Percentiles rank a stretch among this genome's conserved stretches.
phyloP scores from a whole-genome alignment of 2,329 filamentous ascomycete species.

The Albophoma yamanashiensis region DNA sequence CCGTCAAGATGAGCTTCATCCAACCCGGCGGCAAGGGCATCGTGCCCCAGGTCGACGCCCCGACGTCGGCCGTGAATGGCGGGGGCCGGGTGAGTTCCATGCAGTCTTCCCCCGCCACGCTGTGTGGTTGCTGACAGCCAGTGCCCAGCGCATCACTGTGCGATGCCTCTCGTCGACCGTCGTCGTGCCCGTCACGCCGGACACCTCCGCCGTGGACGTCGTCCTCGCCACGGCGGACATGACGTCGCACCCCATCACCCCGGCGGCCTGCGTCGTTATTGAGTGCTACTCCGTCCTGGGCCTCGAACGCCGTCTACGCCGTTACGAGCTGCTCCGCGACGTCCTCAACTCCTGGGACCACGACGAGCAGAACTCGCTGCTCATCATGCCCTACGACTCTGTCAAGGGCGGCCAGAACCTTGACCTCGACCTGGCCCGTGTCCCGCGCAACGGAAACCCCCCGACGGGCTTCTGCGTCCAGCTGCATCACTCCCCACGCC shows the following conservation, averaged over 20 bases:
- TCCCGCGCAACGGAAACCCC: slow-evolving; percentile 44
- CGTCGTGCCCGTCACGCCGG: slow-evolving; percentile 59
- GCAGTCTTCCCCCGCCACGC: background rate
- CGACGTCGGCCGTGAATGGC: slow-evolving; percentile 69
- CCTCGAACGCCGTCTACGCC: slow-evolving; percentile 70
- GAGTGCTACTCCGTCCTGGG: slow-evolving; percentile 69
- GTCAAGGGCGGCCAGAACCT: slow-evolving; percentile 33
- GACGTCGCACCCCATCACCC: slow-evolving; percentile 53
- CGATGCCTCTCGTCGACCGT: slow-evolving; percentile 61
- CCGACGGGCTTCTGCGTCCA: slow-evolving; percentile 59
- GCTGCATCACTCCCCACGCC: slow-evolving; percentile 70
- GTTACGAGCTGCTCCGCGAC: slow-evolving; percentile 78
- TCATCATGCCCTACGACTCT: slow-evolving; percentile 51
- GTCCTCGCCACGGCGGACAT: slow-evolving; percentile 55
- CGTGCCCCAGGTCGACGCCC: slow-evolving; percentile 56
- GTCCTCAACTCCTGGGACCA: slow-evolving; percentile 89
- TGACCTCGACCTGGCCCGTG: slow-evolving; percentile 55
- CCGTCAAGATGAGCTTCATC: slow-evolving; percentile 27
- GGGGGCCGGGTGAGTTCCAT: slow-evolving; percentile 55
- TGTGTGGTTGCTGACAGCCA: background rate
- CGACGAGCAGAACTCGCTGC: slow-evolving; percentile 65
- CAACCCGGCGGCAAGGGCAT: slow-evolving; percentile 34
- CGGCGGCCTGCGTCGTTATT: slow-evolving; percentile 57
- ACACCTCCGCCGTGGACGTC: slow-evolving; percentile 66
- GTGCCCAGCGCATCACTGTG: slow-evolving; percentile 53